Conservation (phyloP, 352 stramenopile genomes). For the Phytophthora hibernalis region DNA sequence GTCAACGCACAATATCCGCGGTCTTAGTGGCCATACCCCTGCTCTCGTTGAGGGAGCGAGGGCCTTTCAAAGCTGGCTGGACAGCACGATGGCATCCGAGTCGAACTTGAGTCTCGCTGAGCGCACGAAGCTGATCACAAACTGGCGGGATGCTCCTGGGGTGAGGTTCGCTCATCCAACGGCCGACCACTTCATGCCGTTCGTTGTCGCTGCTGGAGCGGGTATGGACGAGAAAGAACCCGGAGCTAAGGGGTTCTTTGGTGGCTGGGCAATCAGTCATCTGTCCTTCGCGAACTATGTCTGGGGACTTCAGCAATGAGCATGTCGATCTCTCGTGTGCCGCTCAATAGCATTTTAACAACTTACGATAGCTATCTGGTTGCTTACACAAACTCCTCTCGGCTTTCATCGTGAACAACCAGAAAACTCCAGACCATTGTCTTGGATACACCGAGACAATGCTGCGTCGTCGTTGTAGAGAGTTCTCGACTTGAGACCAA, state of each 20-base stretch:
- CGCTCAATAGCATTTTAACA: no score
- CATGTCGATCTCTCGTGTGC: not conserved
- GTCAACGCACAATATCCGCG: conserved; percentile 45
- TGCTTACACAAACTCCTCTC: conserved; percentile 30
- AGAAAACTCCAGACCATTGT: conserved; percentile 42
- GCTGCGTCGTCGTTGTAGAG: conserved; percentile 27
- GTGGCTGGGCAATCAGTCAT: conserved; percentile 23
- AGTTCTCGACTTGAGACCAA: conserved; percentile 25
- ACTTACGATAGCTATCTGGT: no score
- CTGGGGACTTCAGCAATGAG: conserved; percentile 21
- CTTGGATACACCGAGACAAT: conserved; percentile 26
- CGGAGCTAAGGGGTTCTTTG: conserved; percentile 19
- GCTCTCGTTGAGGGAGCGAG: conserved; percentile 27
- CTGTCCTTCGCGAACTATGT: conserved; percentile 34
- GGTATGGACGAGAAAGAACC: conserved; percentile 28
- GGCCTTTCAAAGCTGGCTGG: conserved; percentile 41
- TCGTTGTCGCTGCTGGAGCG: conserved; percentile 26
- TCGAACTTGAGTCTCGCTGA: conserved; percentile 27
- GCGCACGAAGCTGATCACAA: conserved; percentile 15
- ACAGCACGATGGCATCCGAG: conserved; percentile 30
- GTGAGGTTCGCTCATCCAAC: conserved; percentile 23
- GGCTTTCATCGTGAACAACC: conserved; percentile 26
- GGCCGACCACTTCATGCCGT: conserved; percentile 28
- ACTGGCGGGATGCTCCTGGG: conserved; percentile 18
- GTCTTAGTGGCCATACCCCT: conserved; percentile 19